phyloP scores from a whole-genome alignment of 768 basidiomycete species.

The Collybia mongolica region DNA sequence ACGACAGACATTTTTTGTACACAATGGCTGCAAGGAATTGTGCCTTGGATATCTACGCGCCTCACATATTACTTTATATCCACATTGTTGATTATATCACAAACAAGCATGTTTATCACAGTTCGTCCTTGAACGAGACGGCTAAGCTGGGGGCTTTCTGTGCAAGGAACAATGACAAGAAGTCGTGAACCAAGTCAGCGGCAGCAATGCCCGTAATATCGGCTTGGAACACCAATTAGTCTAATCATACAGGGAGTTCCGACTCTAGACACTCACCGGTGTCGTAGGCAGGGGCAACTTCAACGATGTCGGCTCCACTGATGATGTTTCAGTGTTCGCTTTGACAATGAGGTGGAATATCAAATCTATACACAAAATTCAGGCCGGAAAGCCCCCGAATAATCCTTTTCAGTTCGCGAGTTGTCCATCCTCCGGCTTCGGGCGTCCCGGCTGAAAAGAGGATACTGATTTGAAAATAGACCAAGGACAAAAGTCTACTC shows the following conservation, averaged over 20 bases:
- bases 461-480: background rate
- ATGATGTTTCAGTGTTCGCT: background rate
- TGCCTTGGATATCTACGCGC: background rate
- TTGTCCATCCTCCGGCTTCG: slow-evolving; percentile 84
- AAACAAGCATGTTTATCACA: slow-evolving; percentile 1
- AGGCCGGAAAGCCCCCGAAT: slow-evolving; percentile 76
- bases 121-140: slow-evolving; percentile 6
- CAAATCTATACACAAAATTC: slow-evolving; percentile 66
- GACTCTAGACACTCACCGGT: slow-evolving; percentile 41
- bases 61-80: no score
- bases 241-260: no score
- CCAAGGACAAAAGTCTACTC: background rate
- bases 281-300: slow-evolving; percentile 75
- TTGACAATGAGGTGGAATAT: background rate
- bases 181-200: slow-evolving; percentile 68
- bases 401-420: slow-evolving; percentile 77
- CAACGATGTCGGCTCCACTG: slow-evolving; percentile 72
- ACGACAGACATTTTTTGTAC: background rate
- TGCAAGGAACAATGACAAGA: slow-evolving; percentile 58
- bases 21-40: background rate
- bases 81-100: no score
- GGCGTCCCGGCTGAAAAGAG: slow-evolving; percentile 68
- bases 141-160: slow-evolving; percentile 30
- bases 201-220: slow-evolving; percentile 70
- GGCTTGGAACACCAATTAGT: slow-evolving; percentile 30